Percentiles rank a stretch among this genome's conserved stretches.
phyloP scores from a whole-genome alignment of 2,329 filamentous ascomycete species.

The Fusarium stilboides region DNA sequence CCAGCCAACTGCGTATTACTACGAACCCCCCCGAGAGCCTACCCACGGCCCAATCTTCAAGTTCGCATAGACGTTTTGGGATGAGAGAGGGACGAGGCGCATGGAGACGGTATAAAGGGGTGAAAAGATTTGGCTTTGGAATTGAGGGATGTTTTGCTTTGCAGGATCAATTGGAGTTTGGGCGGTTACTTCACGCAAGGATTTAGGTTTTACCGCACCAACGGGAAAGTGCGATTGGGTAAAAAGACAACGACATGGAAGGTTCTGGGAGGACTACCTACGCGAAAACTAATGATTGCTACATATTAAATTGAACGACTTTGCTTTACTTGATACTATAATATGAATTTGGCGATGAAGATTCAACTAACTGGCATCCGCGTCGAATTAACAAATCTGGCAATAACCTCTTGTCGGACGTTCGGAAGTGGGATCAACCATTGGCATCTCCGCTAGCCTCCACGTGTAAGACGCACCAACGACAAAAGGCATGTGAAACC shows the following conservation, averaged over 20 bases:
- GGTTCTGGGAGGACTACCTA: not conserved
- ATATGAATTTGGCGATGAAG: too few relatives aligned
- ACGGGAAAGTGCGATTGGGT: not conserved
- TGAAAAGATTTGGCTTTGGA: not conserved
- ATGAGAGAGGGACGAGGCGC: too few relatives aligned
- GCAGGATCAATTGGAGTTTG: slow-evolving; percentile 15
- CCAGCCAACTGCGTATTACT: not conserved
- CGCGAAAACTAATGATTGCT: not conserved
- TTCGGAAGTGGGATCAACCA: slow-evolving; percentile 11
- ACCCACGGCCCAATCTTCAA: not conserved
- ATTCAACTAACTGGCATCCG: not conserved
- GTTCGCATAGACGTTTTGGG: not conserved
- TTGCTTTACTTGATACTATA: not conserved
- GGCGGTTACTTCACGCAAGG: not conserved
- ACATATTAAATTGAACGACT: not conserved
- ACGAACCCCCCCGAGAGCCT: not conserved
- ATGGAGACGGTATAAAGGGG: not conserved
- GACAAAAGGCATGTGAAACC: slow-evolving; percentile 9
- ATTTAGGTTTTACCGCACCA: slow-evolving; percentile 2
- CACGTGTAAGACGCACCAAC: slow-evolving; percentile 31
- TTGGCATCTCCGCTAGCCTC: slow-evolving; percentile 14
- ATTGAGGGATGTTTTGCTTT: not conserved
- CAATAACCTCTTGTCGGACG: slow-evolving; percentile 10
- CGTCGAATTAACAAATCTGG: not conserved
- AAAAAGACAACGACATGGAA: too few relatives aligned